These are phyloP conservation scores for Chloris gayana DNA, from an alignment of 176 grass and related monocot species.

Conservation along the genomic window DNA sequence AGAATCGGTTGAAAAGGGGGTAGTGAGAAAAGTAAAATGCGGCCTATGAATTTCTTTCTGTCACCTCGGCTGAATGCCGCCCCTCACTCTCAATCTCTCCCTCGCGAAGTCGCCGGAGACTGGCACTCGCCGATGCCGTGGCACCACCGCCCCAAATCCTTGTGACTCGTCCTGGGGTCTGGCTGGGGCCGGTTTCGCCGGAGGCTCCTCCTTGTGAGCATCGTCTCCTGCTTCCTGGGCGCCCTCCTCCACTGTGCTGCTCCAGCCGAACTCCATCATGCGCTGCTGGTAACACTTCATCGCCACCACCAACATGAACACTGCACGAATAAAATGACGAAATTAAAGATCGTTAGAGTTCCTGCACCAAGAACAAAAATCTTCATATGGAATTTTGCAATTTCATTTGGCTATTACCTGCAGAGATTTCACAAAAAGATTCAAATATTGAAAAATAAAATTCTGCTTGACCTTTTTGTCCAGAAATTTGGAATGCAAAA, in stretches of 20 bases:
- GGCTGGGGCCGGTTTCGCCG: neutral
- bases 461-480: neutral
- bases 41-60: neutral
- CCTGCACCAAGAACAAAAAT: neutral
- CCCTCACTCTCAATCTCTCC: slow-evolving; percentile 52
- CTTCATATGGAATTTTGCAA: neutral
- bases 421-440: neutral
- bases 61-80: slow-evolving; percentile 57
- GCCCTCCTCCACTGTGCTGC: slow-evolving; percentile 29
- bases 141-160: neutral
- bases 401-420: neutral
- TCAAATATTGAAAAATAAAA: neutral
- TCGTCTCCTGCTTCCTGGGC: neutral
- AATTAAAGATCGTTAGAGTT: neutral
- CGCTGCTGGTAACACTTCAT: slow-evolving; percentile 88
- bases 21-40: neutral
- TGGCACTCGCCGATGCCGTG: slow-evolving; percentile 23
- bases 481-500: neutral
- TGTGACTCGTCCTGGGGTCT: neutral
- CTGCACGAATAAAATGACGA: slow-evolving; percentile 25
- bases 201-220: slow-evolving; percentile 20
- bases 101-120: slow-evolving; percentile 41
- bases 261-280: slow-evolving; percentile 60
- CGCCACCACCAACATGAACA: slow-evolving; percentile 85
- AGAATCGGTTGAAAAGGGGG: neutral